Evolutionary conservation across 306 rosid species (phyloP).

Genomic region (Prunus dulcis): DNA sequence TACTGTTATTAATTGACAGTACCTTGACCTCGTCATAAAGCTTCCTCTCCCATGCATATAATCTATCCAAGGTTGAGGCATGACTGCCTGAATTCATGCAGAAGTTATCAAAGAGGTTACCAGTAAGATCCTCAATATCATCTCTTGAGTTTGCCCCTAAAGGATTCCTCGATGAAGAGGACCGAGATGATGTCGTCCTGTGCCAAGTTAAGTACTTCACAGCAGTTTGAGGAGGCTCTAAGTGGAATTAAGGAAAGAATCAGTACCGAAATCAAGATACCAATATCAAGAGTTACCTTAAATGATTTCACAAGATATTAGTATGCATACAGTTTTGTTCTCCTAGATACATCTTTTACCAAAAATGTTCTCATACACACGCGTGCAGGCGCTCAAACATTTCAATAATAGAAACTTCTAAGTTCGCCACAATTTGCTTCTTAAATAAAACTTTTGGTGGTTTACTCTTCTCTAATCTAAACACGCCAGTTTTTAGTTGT

Average conservation of each 20-base stretch:
- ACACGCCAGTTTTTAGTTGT: not conserved
- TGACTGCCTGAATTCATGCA: conserved; percentile 94
- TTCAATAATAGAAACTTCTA: not conserved
- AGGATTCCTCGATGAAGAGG: conserved; percentile 85
- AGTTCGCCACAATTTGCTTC: not conserved
- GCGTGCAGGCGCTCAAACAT: not conserved
- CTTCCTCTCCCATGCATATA: conserved; percentile 96
- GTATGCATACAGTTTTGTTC: not conserved
- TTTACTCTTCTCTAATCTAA: not conserved
- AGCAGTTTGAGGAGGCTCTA: conserved; percentile 73
- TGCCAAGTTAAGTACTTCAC: conserved; percentile 85
- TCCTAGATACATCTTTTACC: not conserved
- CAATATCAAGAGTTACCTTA: conserved; percentile 6
- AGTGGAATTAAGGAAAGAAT: conserved; percentile 10
- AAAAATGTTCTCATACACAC: not conserved
- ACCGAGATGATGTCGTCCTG: conserved; percentile 75
- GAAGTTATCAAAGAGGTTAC: conserved; percentile 57
- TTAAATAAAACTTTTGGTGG: not conserved
- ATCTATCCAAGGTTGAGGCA: conserved; percentile 94
- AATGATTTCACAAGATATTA: not conserved
- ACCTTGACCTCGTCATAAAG: conserved; percentile 99
- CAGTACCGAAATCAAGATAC: conserved; percentile 17
- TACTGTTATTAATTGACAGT: conserved; percentile 21
- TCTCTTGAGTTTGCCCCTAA: conserved; percentile 67
- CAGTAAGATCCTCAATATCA: conserved; percentile 46